These are phyloP conservation scores for Pythium brassicae DNA, from an alignment of 352 stramenopile species.

Conservation along the genomic window DNA sequence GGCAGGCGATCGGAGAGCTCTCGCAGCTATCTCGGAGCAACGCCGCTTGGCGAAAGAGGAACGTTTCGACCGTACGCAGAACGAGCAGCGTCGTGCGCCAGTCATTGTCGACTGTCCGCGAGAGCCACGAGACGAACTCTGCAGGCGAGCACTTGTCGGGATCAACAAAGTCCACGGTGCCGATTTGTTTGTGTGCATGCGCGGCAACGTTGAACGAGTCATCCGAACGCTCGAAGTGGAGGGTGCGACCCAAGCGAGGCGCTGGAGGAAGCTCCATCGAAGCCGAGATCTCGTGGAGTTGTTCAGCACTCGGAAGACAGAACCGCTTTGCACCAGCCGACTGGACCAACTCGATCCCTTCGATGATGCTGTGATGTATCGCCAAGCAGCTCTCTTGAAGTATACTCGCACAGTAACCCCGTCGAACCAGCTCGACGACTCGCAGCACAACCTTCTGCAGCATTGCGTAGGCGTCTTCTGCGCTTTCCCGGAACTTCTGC, in stretches of 20 bases:
- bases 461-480: conserved; percentile 15
- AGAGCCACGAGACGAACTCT: too few species aligned
- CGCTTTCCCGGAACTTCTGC: too few species aligned
- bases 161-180: too few species aligned
- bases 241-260: too few species aligned
- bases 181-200: too few species aligned
- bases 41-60: neutral
- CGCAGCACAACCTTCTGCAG: conserved; percentile 7
- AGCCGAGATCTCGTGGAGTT: neutral
- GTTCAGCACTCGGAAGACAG: neutral
- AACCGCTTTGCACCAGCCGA: neutral
- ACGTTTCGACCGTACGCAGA: too few species aligned
- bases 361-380: neutral
- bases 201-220: too few species aligned
- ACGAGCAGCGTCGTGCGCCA: too few species aligned
- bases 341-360: conserved; percentile 3
- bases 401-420: neutral
- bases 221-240: too few species aligned
- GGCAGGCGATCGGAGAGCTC: neutral
- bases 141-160: too few species aligned
- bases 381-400: neutral
- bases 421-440: neutral
- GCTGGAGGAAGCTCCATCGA: neutral
- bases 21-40: neutral
- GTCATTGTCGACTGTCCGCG: too few species aligned